phyloP scores from a whole-genome alignment of 768 basidiomycete species.

The Epithele typhae region DNA sequence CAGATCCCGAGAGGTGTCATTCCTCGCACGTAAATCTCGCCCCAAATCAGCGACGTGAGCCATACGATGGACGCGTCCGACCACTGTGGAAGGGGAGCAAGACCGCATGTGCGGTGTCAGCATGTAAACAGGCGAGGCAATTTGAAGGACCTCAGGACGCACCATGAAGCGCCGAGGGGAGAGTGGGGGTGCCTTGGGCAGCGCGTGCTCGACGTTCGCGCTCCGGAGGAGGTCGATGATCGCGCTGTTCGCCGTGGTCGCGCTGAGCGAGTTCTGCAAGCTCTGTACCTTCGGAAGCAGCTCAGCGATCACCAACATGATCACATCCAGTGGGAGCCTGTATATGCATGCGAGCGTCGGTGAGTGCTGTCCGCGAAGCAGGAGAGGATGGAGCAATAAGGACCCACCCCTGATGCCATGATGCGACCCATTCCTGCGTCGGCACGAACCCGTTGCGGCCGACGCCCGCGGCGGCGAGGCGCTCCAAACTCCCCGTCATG shows the following conservation, averaged over 20 bases:
- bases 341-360: no score
- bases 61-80: constrained; percentile 88
- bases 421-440: constrained; percentile 96
- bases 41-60: constrained; percentile 94
- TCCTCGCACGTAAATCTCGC: constrained; percentile 88
- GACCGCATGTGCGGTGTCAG: no score
- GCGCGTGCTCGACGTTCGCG: constrained; percentile 62
- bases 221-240: constrained; percentile 74
- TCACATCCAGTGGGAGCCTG: constrained; percentile 84
- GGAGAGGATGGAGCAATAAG: no score
- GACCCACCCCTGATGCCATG: constrained; percentile 92
- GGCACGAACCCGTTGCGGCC: constrained; percentile 92
- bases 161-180: constrained; percentile 75
- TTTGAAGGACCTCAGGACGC: constrained; percentile 29
- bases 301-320: constrained; percentile 87
- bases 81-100: constrained; percentile 62
- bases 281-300: constrained; percentile 82
- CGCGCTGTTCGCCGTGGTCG: constrained; percentile 57
- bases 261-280: constrained; percentile 63
- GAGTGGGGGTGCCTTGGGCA: constrained; percentile 66
- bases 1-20: constrained; percentile 87
- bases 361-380: no score
- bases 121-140: no score
- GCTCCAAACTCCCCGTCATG: constrained; percentile 53
- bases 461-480: constrained; percentile 61